Base-by-base conservation (phyloP, 2,329 filamentous ascomycete species). In the Trichoderma breve region DNA sequence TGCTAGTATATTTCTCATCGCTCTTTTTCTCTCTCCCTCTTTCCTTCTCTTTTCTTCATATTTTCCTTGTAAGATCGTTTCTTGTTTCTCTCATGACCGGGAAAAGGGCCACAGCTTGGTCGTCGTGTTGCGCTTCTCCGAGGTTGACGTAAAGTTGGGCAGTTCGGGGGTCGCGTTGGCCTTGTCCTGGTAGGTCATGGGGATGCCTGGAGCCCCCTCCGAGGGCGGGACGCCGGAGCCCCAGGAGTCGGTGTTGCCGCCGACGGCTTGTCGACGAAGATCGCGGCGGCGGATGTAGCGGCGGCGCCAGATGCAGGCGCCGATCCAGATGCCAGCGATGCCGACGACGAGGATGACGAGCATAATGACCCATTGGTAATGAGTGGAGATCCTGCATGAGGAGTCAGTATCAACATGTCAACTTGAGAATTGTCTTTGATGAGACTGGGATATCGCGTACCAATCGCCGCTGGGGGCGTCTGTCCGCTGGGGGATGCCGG, bases 311-410 rank as follows among this genome's bases (percentile, higher is more conserved):
- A 92, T 88, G 77, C 90, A 89, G 51, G 91, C 91, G 21, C 88
- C 85, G 51, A 91, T 82, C 85, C 91, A 92, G 77, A 93, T 87
- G 71, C 85, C 84, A 15, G 86, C 82, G 73, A 97, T 92, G 68
- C 85, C 91, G 73, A 95, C 84, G 57, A 91, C 86, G 32, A 97
- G 86, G 73, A 95, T 84, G 74, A 94, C 90, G 68, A 96, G 85
- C 86, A 96, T 93, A 74, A 95, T 86, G 60, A 97, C 88, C 93
- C 93, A 97, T 83, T 90, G 87, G 84, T 89, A 93, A 80, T 95
- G 93, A 32, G 84, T 86, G 8, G 87, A 85, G 64, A 93, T 82
- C 92, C 92, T 93, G 73, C 6, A 26, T 14, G 8, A 21, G 8
- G 55, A 60, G 36, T 70, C 11, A 70, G 66, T 43, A 51, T n/a